phyloP scores from a whole-genome alignment of 2,329 filamentous ascomycete genomes.

The Ascochyta lentis region DNA sequence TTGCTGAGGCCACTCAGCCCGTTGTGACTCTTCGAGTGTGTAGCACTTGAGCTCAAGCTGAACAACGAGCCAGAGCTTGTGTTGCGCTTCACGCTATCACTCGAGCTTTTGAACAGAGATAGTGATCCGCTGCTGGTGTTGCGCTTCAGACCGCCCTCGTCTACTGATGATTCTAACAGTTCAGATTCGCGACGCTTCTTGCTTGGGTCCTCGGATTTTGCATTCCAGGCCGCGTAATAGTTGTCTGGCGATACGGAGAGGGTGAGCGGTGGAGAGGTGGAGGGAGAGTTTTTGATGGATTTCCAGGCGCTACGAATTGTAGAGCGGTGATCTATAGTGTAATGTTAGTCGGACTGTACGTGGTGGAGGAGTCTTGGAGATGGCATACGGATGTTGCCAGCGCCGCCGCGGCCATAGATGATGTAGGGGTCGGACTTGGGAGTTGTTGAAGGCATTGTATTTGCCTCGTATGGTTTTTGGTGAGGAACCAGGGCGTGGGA shows the following conservation, averaged over 20 bases:
- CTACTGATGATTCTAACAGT: background rate
- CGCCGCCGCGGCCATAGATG: slow-evolving; percentile 19
- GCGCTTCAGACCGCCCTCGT: background rate
- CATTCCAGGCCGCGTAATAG: slow-evolving; percentile 18
- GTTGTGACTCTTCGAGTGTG: slow-evolving; percentile 2
- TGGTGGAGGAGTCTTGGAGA: too few relatives aligned
- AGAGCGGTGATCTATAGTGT: slow-evolving; percentile 9
- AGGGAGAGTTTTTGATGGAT: slow-evolving; percentile 13
- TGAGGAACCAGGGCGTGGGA: background rate
- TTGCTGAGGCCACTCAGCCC: slow-evolving; percentile 12
- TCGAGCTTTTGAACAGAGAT: background rate
- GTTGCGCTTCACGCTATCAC: slow-evolving; percentile 6
- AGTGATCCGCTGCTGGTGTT: background rate
- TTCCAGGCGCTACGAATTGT: slow-evolving; percentile 19
- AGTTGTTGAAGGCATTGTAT: slow-evolving; percentile 12
- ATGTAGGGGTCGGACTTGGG: slow-evolving; percentile 19
- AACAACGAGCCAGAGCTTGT: slow-evolving; percentile 3
- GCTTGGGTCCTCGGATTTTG: slow-evolving; percentile 12
- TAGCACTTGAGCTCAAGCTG: slow-evolving; percentile 3
- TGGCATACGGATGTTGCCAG: slow-evolving; percentile 16
- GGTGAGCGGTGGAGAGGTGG: slow-evolving; percentile 9
- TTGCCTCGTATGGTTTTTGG: background rate
- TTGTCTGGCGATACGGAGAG: slow-evolving; percentile 8
- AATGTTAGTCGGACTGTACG: too few relatives aligned
- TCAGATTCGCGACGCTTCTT: background rate